Evolutionary conservation across 2,329 filamentous ascomycete genomes (phyloP).

Genomic region (Grosmannia huntii): DNA sequence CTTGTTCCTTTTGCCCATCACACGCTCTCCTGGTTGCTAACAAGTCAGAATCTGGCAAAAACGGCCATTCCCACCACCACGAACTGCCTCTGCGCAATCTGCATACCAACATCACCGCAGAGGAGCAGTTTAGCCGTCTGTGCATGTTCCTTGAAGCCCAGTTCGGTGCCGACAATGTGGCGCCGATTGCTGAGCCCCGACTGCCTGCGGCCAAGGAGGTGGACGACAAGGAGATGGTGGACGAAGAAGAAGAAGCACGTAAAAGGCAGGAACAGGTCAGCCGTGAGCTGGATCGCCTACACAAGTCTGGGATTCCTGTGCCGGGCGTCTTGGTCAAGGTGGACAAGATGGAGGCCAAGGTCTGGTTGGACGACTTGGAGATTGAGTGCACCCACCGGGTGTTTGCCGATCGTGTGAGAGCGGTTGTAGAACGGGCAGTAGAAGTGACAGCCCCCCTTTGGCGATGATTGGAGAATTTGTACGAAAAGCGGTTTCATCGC

Average conservation of each 20-base stretch:
- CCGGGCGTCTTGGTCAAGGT: slow-evolving; percentile 79
- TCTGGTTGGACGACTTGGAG: slow-evolving; percentile 87
- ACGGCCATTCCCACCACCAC: slow-evolving; percentile 28
- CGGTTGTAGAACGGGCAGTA: slow-evolving; percentile 79
- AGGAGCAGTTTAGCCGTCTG: slow-evolving; percentile 71
- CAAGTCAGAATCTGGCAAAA: slow-evolving; percentile 44
- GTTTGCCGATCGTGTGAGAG: slow-evolving; percentile 71
- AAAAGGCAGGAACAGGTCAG: slow-evolving; percentile 29
- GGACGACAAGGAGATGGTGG: slow-evolving; percentile 14
- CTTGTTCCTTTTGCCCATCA: not conserved
- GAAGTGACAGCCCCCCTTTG: slow-evolving; percentile 73
- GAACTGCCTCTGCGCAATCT: slow-evolving; percentile 46
- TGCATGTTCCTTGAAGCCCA: slow-evolving; percentile 96
- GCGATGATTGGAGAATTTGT: slow-evolving; percentile 23
- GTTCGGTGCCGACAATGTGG: slow-evolving; percentile 74
- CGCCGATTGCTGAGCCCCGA: slow-evolving; percentile 58
- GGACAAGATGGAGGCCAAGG: slow-evolving; percentile 73
- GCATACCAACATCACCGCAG: slow-evolving; percentile 56
- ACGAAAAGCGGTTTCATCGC: not conserved
- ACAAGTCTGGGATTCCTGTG: slow-evolving; percentile 77
- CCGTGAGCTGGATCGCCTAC: slow-evolving; percentile 64
- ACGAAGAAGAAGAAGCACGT: slow-evolving; percentile 23
- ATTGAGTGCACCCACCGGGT: slow-evolving; percentile 74
- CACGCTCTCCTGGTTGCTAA: slow-evolving; percentile 3
- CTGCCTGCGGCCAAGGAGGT: slow-evolving; percentile 28